Percentiles rank a stretch among this genome's conserved stretches.
phyloP scores from a whole-genome alignment of 495 filamentous ascomycete species.

The Xylaria venustula region DNA sequence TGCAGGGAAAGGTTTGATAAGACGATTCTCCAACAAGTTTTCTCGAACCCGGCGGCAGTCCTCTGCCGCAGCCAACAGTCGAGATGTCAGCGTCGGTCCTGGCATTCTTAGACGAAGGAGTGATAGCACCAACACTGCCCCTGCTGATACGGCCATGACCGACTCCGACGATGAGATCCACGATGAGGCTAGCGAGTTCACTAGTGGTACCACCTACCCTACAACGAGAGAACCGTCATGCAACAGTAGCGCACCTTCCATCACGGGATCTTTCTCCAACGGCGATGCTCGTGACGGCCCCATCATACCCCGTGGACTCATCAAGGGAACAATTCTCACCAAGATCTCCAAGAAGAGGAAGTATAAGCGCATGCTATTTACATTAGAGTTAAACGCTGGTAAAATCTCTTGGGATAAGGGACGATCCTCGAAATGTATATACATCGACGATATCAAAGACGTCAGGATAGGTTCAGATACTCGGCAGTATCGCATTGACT shows the following conservation, averaged over 20 bases:
- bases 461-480: slow-evolving; percentile 85
- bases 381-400: slow-evolving; percentile 74
- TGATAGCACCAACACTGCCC: slow-evolving; percentile 70
- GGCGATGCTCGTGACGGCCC: slow-evolving; percentile 53
- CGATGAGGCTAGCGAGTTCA: slow-evolving; percentile 34
- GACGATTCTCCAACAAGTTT: slow-evolving; percentile 47
- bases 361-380: slow-evolving; percentile 68
- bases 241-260: slow-evolving; percentile 37
- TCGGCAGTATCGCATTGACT: slow-evolving; percentile 83
- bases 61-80: slow-evolving; percentile 66
- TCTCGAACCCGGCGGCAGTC: slow-evolving; percentile 61
- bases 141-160: slow-evolving; percentile 51
- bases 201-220: slow-evolving; percentile 27
- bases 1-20: slow-evolving; percentile 35
- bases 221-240: slow-evolving; percentile 30
- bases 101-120: slow-evolving; percentile 83
- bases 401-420: slow-evolving; percentile 85
- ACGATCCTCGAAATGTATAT: slow-evolving; percentile 76
- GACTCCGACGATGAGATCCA: slow-evolving; percentile 65
- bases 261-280: slow-evolving; percentile 33
- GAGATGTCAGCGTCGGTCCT: slow-evolving; percentile 85
- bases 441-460: slow-evolving; percentile 91
- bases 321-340: slow-evolving; percentile 70
- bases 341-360: slow-evolving; percentile 82
- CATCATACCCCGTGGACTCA: slow-evolving; percentile 66